These are phyloP conservation scores for Cordyceps javanica DNA, from an alignment of 2,329 filamentous ascomycete genomes.

Conservation along the genomic window DNA sequence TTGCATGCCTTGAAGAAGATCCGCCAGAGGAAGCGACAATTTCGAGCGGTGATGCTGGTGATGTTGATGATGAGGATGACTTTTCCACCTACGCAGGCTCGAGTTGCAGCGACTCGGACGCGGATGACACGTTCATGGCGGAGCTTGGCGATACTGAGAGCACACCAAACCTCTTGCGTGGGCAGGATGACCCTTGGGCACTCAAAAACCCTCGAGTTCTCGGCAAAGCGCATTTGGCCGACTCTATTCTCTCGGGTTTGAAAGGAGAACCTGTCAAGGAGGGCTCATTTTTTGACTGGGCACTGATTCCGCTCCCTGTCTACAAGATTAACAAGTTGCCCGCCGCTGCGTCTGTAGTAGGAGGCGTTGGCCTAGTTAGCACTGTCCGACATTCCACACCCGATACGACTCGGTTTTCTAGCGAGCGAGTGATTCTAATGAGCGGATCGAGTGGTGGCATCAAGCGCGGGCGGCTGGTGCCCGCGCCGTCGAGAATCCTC, in stretches of 20 bases:
- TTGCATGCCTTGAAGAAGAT: not conserved
- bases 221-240: not conserved
- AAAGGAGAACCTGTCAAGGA: not conserved
- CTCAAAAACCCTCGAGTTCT: not conserved
- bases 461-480: not conserved
- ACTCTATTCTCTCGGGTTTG: not conserved
- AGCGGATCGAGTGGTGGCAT: not conserved
- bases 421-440: not conserved
- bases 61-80: not conserved
- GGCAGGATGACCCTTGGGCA: not conserved
- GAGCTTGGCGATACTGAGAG: too few species aligned
- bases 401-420: not conserved
- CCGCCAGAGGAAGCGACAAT: not conserved
- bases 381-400: not conserved
- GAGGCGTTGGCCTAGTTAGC: not conserved
- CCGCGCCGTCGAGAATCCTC: too few species aligned
- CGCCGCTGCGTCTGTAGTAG: too few species aligned
- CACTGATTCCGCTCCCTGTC: not conserved
- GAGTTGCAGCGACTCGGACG: too few species aligned
- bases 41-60: not conserved
- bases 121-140: too few species aligned
- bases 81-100: too few species aligned
- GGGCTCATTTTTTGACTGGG: not conserved
- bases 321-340: not conserved
- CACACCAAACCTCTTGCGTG: too few species aligned